Conservation (phyloP, 331 rosid genomes). For the Malus hybrid region DNA sequence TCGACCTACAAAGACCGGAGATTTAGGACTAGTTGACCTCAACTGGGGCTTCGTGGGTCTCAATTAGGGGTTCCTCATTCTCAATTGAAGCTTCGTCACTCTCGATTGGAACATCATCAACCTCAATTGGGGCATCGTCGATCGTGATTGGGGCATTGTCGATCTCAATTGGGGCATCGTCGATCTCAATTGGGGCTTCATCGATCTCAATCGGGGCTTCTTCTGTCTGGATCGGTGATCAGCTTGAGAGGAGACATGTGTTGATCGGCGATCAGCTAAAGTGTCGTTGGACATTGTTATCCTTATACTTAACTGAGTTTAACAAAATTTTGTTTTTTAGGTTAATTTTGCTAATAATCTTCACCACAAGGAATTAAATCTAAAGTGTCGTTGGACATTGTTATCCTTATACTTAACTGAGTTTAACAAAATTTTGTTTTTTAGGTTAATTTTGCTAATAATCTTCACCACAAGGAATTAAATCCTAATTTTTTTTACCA, state of each 20-base stretch:
- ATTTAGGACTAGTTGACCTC: slow-evolving; percentile 3
- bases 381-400: too few relatives aligned
- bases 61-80: neutral
- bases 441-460: too few relatives aligned
- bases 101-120: neutral
- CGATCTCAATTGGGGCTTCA: neutral
- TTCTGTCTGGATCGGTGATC: slow-evolving; percentile 14
- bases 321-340: too few relatives aligned
- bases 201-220: slow-evolving; percentile 8
- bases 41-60: slow-evolving; percentile 11
- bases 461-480: too few relatives aligned
- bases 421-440: too few relatives aligned
- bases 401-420: too few relatives aligned
- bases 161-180: neutral
- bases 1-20: neutral
- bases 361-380: too few relatives aligned
- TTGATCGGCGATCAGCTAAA: too few relatives aligned
- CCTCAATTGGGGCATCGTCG: neutral
- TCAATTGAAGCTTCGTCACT: neutral
- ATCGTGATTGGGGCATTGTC: neutral
- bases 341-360: too few relatives aligned
- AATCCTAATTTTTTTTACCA: too few relatives aligned
- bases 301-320: too few relatives aligned
- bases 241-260: slow-evolving; percentile 2
- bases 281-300: too few relatives aligned